Evolutionary conservation across 306 rosid genomes (phyloP).

Genomic region (Cucumis cinereus): DNA sequence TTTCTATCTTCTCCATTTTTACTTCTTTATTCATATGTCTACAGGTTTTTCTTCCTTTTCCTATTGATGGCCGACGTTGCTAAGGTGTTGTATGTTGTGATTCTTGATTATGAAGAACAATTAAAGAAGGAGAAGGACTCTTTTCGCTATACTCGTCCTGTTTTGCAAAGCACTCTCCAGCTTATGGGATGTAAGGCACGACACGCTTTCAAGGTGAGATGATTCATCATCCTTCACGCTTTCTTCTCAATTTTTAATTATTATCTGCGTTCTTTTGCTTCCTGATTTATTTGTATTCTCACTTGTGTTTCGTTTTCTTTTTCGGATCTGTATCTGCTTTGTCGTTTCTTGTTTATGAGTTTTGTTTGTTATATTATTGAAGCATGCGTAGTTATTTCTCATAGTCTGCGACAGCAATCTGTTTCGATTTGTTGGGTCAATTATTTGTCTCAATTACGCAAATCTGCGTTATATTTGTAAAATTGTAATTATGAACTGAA

Average conservation of each 20-base stretch:
- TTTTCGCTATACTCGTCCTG: constrained; percentile 69
- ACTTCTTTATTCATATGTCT: not conserved
- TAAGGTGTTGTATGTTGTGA: constrained; percentile 48
- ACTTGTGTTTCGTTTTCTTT: not conserved
- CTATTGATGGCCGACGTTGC: constrained; percentile 29
- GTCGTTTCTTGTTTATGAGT: not conserved
- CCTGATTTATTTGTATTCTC: not conserved
- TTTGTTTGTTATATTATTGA: not conserved
- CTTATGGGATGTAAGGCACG: constrained; percentile 97
- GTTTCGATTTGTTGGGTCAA: not conserved
- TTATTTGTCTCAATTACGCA: not conserved
- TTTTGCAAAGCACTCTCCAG: constrained; percentile 78
- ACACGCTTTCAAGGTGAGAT: constrained; percentile 76
- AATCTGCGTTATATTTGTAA: not conserved
- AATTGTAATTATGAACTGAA: not conserved
- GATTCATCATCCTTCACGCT: not conserved
- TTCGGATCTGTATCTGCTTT: not conserved
- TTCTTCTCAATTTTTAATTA: not conserved
- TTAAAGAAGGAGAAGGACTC: constrained; percentile 42
- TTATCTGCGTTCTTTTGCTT: not conserved
- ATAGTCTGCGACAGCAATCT: not conserved
- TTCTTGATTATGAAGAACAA: constrained; percentile 42
- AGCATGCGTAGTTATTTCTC: not conserved
- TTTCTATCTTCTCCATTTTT: not conserved
- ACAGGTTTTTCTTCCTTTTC: not conserved